Evolutionary conservation across 176 grass and related monocot species (phyloP), one percentile per base, ranked within the genome.

Genomic region (Chrysopogon serrulatus): DNA sequence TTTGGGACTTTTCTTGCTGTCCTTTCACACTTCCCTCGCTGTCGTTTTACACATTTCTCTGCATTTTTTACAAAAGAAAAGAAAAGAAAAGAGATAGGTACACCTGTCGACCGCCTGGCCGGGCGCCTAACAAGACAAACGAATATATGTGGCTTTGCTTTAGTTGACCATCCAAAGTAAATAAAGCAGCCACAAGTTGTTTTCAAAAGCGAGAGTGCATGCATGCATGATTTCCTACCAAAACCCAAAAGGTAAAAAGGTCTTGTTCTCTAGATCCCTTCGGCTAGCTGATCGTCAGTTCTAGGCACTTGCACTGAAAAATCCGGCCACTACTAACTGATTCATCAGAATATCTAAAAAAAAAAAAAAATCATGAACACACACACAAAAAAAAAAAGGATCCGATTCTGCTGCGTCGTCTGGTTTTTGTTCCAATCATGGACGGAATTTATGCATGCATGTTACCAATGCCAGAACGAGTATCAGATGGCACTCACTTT

Each of bases 61-160:
- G 19, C 37, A 63, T 28, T 77, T 78, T 76, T 43, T 5, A 65
- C 5, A 21, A 63, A 17, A 5, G n/a, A 2, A n/a, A 23, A 56
- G 47, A 49, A 2, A n/a, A n/a, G n/a, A n/a, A n/a, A n/a, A 45
- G 10, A 59, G 63, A 16, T 44, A 41, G 39, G 77, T 30, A 64
- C 77, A 77, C 88, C n/a, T 82, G 78, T 62, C 82, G 51, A 76
- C 40, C 10, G 6, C 24, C 19, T 42, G 23, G 45, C 42, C 10
- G 23, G 8, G 24, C 65, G 78, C 83, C 78, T 82, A 82, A 82
- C 83, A 86, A 39, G 65, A 81, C 71, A 81, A 71, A 26, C 12
- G 78, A 65, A 72, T 86, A 16, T 27, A 60, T 18, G 0, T 23
- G 21, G 51, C 51, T 45, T 24, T n/a, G 16, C 61, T 89, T 89